Evolutionary conservation across 2,329 filamentous ascomycete genomes (phyloP).

Genomic region (Stagonosporopsis vannaccii): DNA sequence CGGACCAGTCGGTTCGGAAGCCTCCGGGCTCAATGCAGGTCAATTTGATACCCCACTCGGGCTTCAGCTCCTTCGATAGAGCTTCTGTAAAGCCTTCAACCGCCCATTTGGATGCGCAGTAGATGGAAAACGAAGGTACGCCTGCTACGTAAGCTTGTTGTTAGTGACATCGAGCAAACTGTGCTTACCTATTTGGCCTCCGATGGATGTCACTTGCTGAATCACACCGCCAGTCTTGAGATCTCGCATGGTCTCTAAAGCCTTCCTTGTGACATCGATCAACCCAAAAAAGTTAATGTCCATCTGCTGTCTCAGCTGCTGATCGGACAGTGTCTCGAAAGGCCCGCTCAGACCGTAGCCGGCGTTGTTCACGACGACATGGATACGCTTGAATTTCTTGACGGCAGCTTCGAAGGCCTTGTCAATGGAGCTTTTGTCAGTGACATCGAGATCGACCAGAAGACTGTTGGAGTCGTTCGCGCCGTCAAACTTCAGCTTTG

Average conservation of each 20-base stretch:
- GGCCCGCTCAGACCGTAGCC: constrained; percentile 64
- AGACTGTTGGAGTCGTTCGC: constrained; percentile 58
- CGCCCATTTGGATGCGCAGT: constrained; percentile 54
- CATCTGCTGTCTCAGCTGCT: constrained; percentile 61
- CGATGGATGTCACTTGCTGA: constrained; percentile 64
- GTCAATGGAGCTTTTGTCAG: constrained; percentile 54
- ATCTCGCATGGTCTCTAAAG: constrained; percentile 55
- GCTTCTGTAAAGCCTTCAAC: constrained; percentile 59
- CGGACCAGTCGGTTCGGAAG: constrained; percentile 57
- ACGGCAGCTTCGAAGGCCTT: constrained; percentile 55
- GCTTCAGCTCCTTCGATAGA: constrained; percentile 53
- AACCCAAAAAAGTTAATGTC: constrained; percentile 68
- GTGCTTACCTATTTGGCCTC: constrained; percentile 53
- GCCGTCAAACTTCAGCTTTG: constrained; percentile 50
- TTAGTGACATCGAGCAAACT: neutral
- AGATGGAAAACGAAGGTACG: constrained; percentile 43
- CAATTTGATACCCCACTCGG: constrained; percentile 57
- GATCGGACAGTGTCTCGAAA: constrained; percentile 60
- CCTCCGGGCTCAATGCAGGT: constrained; percentile 56
- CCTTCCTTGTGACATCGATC: constrained; percentile 59
- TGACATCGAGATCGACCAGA: constrained; percentile 62
- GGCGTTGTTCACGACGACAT: constrained; percentile 69
- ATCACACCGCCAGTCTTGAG: constrained; percentile 62
- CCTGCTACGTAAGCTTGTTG: constrained; percentile 4
- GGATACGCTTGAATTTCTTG: constrained; percentile 62